Base-by-base conservation (phyloP, 164 flowering plant genomes). In the Warburgia ugandensis region DNA sequence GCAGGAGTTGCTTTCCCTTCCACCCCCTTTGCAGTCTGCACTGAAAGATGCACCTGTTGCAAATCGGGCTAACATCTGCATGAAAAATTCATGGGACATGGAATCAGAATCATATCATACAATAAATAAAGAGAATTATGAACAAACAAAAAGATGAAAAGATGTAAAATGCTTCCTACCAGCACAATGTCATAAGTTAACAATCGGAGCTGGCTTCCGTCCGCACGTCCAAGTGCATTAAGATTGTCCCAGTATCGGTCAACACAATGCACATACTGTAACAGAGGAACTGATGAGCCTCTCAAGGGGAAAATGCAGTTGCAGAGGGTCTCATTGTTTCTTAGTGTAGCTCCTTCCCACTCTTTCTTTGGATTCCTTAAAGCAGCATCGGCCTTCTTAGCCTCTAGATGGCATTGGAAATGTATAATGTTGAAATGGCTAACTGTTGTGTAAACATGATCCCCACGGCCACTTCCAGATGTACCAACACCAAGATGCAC, bases 241-340 rank as follows among this genome's bases (percentile, higher is more conserved):
- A 94, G 94, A 66, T 83, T 84, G 66, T 89, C 96, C 99, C 99
- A 94, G 69, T 79, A 84, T 64, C 73, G 96, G 55, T 94, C 99
- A 58, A 89, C 80, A 61, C 60, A 83, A 22, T 97, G 86, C 40
- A 73, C 58, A 55, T 94, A 94, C 61, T 86, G 97, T 6, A 73
- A 54, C 30, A 76, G 27, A 16, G 97, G 92, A 56, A 94, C 94
- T 39, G 90, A 74, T 30, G 96, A 94, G 47, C 94, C 92, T 72
- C 86, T 75, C 59, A 94, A 55, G 52, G 99, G 99, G 66, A 89
- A 94, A 25, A 94, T 63, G 51, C 95, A 83, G 69, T 94, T 94
- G 75, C 99, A 89, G 7, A 89, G 96, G 32, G 97, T 89, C 69
- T 81, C 92, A 49, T 83, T 94, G 77, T 94, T 94, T 54, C 99